These are phyloP conservation scores for Solanum chiquidenum DNA, from an alignment of 257 asterid genomes.

Conservation along the genomic window DNA sequence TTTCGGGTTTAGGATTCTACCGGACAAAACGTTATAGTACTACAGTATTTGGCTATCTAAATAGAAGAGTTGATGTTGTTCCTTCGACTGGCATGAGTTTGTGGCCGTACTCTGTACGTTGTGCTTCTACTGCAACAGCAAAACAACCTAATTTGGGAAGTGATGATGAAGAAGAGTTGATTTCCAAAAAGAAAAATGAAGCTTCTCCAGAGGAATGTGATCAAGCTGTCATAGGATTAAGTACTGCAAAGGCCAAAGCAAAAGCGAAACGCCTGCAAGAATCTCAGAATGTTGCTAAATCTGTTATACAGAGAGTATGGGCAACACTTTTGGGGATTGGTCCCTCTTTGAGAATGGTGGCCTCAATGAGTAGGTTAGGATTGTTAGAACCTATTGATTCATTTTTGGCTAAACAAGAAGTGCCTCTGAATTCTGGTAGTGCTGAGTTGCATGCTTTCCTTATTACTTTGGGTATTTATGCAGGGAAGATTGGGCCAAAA, in stretches of 20 bases:
- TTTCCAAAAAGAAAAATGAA: constrained; percentile 57
- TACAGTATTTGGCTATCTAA: constrained; percentile 14
- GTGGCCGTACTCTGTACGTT: constrained; percentile 30
- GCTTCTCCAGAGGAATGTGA: constrained; percentile 93
- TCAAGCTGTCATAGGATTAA: constrained; percentile 78
- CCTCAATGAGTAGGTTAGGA: constrained; percentile 76
- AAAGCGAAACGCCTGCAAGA: constrained; percentile 63
- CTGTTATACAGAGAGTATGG: constrained; percentile 45
- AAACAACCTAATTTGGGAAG: constrained; percentile 52
- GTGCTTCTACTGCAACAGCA: constrained; percentile 63
- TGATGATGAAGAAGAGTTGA: constrained; percentile 52
- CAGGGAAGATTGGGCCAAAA: constrained; percentile 86
- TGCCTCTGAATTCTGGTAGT: not conserved
- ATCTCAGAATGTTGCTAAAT: constrained; percentile 36
- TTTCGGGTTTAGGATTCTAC: constrained; percentile 18
- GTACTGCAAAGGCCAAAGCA: constrained; percentile 83
- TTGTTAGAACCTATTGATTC: not conserved
- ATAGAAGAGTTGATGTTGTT: constrained; percentile 26
- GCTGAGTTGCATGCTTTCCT: not conserved
- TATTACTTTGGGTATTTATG: not conserved
- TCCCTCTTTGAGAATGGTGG: constrained; percentile 65
- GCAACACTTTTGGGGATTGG: constrained; percentile 62
- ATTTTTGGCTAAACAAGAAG: not conserved
- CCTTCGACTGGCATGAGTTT: constrained; percentile 21
- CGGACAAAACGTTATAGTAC: constrained; percentile 22